Evolutionary conservation across 192 early-diverging fungal genomes (phyloP).

Genomic region (Thamnidium elegans): DNA sequence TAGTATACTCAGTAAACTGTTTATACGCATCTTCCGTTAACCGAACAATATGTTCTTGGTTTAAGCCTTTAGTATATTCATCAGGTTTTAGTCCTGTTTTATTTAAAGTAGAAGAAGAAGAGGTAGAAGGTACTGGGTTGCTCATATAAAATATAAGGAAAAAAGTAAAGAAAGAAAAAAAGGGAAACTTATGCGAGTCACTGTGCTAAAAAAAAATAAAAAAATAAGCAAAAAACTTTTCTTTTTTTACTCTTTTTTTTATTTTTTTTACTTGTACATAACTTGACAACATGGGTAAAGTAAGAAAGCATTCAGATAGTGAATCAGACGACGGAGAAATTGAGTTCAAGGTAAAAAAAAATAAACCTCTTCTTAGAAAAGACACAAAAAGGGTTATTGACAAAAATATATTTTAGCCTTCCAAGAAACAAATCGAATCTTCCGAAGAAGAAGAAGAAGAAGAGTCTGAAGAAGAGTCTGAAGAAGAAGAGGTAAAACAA

Average conservation of each 20-base stretch:
- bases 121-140: conserved; percentile 1
- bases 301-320: conserved; percentile 8
- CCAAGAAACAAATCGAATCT: background rate
- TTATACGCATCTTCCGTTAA: conserved; percentile 32
- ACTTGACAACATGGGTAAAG: background rate
- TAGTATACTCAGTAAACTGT: conserved; percentile 33
- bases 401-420: background rate
- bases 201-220: background rate
- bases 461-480: background rate
- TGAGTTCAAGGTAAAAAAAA: background rate
- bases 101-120: background rate
- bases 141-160: background rate
- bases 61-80: conserved; percentile 15
- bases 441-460: background rate
- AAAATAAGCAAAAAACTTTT: background rate
- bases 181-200: background rate
- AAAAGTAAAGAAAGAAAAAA: background rate
- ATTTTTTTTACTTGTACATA: background rate
- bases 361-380: background rate
- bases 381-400: background rate
- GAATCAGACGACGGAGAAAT: background rate
- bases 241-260: background rate
- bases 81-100: conserved; percentile 20
- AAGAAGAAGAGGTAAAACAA: background rate
- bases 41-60: conserved; percentile 30